These are phyloP conservation scores for Erythrobasidium hasegawianum DNA, from an alignment of 1,284 basidiomycete genomes.

Conservation along the genomic window DNA sequence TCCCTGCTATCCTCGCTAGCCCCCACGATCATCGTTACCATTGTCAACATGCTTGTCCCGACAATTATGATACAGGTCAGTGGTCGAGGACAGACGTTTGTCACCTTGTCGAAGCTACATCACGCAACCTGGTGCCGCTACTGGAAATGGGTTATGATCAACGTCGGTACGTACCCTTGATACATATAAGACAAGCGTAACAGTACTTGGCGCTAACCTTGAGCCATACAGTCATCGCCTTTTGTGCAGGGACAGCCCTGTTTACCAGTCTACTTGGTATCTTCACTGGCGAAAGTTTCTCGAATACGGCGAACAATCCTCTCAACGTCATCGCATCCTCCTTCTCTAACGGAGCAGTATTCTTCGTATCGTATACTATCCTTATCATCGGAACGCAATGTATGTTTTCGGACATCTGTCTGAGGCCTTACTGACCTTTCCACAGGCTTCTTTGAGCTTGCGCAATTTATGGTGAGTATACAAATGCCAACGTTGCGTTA, in stretches of 20 bases:
- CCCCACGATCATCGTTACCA: slow-evolving; percentile 71
- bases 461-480: slow-evolving; percentile 49
- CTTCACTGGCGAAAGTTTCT: slow-evolving; percentile 22
- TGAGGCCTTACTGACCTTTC: background rate
- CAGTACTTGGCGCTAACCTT: too few species aligned
- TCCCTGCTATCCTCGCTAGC: slow-evolving; percentile 66
- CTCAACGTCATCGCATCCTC: slow-evolving; percentile 59
- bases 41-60: slow-evolving; percentile 68
- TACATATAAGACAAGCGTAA: too few species aligned
- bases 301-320: slow-evolving; percentile 52
- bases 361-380: slow-evolving; percentile 60
- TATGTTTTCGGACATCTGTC: slow-evolving; percentile 20
- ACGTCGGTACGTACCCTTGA: slow-evolving; percentile 38
- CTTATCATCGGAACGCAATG: slow-evolving; percentile 46
- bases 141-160: slow-evolving; percentile 58
- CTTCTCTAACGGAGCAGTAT: slow-evolving; percentile 79
- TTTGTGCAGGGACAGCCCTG: slow-evolving; percentile 76
- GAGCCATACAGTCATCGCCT: slow-evolving; percentile 81
- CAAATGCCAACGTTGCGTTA: too few species aligned
- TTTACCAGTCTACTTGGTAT: slow-evolving; percentile 57
- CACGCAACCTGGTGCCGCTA: slow-evolving; percentile 79
- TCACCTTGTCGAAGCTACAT: slow-evolving; percentile 76
- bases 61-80: slow-evolving; percentile 51
- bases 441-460: slow-evolving; percentile 44
- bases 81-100: slow-evolving; percentile 78